Percentiles rank a stretch among this genome's conserved stretches.
These are phyloP conservation scores for Capsella bursapastoris DNA, from an alignment of 345 rosid species.

Conservation along the genomic window DNA sequence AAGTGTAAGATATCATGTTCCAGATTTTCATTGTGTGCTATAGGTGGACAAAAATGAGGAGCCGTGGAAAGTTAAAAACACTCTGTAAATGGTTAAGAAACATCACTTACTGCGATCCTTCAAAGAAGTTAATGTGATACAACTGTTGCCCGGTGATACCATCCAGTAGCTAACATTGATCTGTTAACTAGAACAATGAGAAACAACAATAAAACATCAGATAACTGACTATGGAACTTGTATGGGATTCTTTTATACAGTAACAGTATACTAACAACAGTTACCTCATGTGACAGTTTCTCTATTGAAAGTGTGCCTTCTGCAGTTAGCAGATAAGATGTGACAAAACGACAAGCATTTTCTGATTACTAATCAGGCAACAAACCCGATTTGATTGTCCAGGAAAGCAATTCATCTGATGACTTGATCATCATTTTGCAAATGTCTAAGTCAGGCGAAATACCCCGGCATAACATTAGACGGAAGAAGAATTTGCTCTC, in stretches of 20 bases:
- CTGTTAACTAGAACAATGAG: slow-evolving; percentile 3
- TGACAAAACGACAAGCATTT: slow-evolving; percentile 9
- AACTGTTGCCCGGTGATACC: slow-evolving; percentile 5
- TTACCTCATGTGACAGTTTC: slow-evolving; percentile 32
- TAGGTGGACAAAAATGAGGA: too few species aligned
- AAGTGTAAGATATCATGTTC: not conserved
- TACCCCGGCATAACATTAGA: slow-evolving; percentile 60
- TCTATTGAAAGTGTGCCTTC: slow-evolving; percentile 16
- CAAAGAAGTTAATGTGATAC: not conserved
- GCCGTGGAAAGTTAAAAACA: not conserved
- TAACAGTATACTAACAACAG: not conserved
- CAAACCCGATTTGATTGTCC: slow-evolving; percentile 57
- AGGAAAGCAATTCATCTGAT: slow-evolving; percentile 51
- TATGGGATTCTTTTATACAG: not conserved
- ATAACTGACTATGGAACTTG: not conserved
- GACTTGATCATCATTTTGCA: slow-evolving; percentile 58
- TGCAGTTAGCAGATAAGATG: slow-evolving; percentile 24
- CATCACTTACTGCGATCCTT: slow-evolving; percentile 13
- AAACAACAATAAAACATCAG: not conserved
- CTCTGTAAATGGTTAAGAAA: slow-evolving; percentile 5
- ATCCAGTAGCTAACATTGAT: slow-evolving; percentile 21
- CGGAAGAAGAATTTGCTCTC: slow-evolving; percentile 57
- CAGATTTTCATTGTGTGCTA: not conserved
- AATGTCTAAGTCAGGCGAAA: slow-evolving; percentile 65
- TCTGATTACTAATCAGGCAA: slow-evolving; percentile 42